phyloP scores from a whole-genome alignment of 805 yeast species.

The Candida bentonensis region DNA sequence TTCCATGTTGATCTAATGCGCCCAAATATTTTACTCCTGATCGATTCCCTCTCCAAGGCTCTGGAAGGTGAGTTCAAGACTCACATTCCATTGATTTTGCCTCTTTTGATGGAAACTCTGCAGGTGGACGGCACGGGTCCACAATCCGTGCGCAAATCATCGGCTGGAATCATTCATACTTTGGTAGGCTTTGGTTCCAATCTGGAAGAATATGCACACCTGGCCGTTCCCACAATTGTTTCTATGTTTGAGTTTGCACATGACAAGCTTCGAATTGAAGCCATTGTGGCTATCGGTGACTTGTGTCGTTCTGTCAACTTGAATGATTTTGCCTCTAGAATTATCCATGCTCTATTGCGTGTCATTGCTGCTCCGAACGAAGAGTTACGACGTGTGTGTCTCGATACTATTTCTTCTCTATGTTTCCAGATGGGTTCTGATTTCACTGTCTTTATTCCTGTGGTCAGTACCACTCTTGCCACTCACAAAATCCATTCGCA shows the following conservation, averaged over 20 bases:
- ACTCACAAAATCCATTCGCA: constrained; percentile 54
- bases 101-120: constrained; percentile 59
- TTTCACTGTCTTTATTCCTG: constrained; percentile 74
- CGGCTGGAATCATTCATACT: constrained; percentile 64
- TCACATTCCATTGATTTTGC: constrained; percentile 64
- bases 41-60: constrained; percentile 75
- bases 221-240: constrained; percentile 77
- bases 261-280: constrained; percentile 45
- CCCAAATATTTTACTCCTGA: constrained; percentile 60
- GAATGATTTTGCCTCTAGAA: constrained; percentile 79
- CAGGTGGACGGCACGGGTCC: constrained; percentile 49
- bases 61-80: constrained; percentile 86
- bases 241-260: constrained; percentile 63
- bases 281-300: constrained; percentile 74
- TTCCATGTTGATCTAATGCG: constrained; percentile 53
- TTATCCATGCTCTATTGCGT: constrained; percentile 73
- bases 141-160: constrained; percentile 28
- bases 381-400: constrained; percentile 48
- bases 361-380: constrained; percentile 40
- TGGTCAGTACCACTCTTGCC: constrained; percentile 47
- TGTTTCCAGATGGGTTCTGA: constrained; percentile 72
- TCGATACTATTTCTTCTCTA: constrained; percentile 64
- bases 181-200: constrained; percentile 78
- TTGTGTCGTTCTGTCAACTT: constrained; percentile 58
- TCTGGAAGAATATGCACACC: constrained; percentile 76